Conservation (phyloP, 495 filamentous ascomycete species). For the Extremus antarcticus region DNA sequence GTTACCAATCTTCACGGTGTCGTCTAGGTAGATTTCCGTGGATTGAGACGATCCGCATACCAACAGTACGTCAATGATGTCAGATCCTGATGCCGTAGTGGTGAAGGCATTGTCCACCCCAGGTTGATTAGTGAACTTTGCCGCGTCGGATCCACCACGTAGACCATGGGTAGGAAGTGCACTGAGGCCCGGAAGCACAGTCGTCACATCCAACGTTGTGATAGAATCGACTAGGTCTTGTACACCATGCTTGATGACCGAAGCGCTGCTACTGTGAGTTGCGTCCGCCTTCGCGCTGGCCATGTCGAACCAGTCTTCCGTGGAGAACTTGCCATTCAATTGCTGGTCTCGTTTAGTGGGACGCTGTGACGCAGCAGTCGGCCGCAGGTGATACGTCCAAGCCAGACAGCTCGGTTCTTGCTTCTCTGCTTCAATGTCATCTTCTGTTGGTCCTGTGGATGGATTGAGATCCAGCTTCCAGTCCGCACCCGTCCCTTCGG, state of each 20-base stretch:
- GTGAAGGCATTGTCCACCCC: constrained; percentile 25
- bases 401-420: not conserved
- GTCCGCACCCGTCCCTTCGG: not conserved
- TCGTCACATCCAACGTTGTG: constrained; percentile 66
- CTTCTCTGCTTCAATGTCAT: not conserved
- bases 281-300: not conserved
- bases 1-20: constrained; percentile 75
- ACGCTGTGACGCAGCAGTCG: not conserved
- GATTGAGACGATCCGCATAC: constrained; percentile 66
- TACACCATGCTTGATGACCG: not conserved
- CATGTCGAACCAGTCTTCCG: not conserved
- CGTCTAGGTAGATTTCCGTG: constrained; percentile 78
- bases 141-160: constrained; percentile 24
- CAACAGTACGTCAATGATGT: constrained; percentile 72
- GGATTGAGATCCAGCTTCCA: constrained; percentile 1
- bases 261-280: not conserved
- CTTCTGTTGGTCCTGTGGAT: not conserved
- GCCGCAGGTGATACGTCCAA: not conserved
- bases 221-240: constrained; percentile 56
- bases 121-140: constrained; percentile 61
- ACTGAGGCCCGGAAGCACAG: constrained; percentile 58
- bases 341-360: not conserved
- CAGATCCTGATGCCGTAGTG: constrained; percentile 35
- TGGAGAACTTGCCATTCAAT: not conserved
- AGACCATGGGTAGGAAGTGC: constrained; percentile 15